Percentiles rank a stretch among this genome's conserved stretches.
phyloP scores from a whole-genome alignment of 73 alveolate genomes.

The Blepharisma japonicum region DNA sequence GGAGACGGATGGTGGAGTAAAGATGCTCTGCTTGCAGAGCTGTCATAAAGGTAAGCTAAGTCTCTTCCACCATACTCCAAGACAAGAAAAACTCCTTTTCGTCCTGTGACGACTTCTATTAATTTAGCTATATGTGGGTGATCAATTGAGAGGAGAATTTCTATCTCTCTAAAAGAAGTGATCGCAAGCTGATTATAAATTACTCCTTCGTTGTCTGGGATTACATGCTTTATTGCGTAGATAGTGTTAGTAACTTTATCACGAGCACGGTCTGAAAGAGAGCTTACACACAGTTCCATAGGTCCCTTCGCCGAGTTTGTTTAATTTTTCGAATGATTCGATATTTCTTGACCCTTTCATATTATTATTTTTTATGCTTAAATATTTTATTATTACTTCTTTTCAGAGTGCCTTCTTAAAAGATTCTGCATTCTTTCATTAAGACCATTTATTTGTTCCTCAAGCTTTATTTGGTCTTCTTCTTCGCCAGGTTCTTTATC shows the following conservation, averaged over 20 bases:
- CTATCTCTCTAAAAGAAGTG: slow-evolving; percentile 9
- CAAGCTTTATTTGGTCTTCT: too few relatives aligned
- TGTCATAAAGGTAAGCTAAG: slow-evolving; percentile 19
- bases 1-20: too few relatives aligned
- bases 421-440: too few relatives aligned
- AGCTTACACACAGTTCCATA: slow-evolving; percentile 21
- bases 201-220: not conserved
- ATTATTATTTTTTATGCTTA: too few relatives aligned
- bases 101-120: not conserved
- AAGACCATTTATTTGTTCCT: too few relatives aligned
- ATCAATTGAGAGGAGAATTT: not conserved
- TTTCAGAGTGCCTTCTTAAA: too few relatives aligned
- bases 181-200: not conserved
- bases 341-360: too few relatives aligned
- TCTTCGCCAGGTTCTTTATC: too few relatives aligned
- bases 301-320: slow-evolving; percentile 23
- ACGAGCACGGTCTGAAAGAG: not conserved
- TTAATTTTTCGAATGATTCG: not conserved
- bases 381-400: too few relatives aligned
- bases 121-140: not conserved
- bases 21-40: too few relatives aligned
- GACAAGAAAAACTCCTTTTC: not conserved
- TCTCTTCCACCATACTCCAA: slow-evolving; percentile 17
- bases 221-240: slow-evolving; percentile 6
- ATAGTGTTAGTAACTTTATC: not conserved